Conservation (phyloP, 1,284 basidiomycete species). For the Cerrena zonata region DNA sequence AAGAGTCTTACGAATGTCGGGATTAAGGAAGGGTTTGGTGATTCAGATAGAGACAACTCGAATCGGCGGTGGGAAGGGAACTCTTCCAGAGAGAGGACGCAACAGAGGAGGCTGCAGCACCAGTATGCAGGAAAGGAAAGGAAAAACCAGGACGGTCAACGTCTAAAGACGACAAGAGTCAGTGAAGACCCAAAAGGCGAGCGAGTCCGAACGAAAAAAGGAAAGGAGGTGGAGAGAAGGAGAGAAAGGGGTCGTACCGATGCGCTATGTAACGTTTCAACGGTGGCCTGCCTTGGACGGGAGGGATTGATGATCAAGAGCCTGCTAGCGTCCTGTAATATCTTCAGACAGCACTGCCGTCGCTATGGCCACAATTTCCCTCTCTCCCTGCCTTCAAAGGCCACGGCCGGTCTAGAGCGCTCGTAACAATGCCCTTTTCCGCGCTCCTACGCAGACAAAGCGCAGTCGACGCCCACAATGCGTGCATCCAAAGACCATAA, state of each 20-base stretch:
- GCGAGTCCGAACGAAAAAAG: constrained; percentile 25
- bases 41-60: constrained; percentile 11
- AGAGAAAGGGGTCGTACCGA: constrained; percentile 13
- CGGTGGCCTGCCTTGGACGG: neutral
- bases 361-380: constrained; percentile 22
- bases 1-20: constrained; percentile 1
- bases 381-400: neutral
- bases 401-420: neutral
- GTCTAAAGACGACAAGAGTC: constrained; percentile 40
- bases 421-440: no score
- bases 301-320: constrained; percentile 9
- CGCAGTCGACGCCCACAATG: no score
- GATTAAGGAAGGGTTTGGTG: constrained; percentile 2
- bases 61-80: constrained; percentile 22
- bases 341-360: constrained; percentile 11
- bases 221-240: constrained; percentile 27
- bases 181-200: constrained; percentile 17
- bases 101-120: constrained; percentile 32
- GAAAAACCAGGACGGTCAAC: constrained; percentile 49
- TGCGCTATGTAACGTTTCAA: constrained; percentile 1
- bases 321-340: constrained; percentile 5
- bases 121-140: constrained; percentile 18
- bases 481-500: no score
- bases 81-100: constrained; percentile 32
- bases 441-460: no score